phyloP scores from a whole-genome alignment of 345 rosid species.

The Turnera subulata region DNA sequence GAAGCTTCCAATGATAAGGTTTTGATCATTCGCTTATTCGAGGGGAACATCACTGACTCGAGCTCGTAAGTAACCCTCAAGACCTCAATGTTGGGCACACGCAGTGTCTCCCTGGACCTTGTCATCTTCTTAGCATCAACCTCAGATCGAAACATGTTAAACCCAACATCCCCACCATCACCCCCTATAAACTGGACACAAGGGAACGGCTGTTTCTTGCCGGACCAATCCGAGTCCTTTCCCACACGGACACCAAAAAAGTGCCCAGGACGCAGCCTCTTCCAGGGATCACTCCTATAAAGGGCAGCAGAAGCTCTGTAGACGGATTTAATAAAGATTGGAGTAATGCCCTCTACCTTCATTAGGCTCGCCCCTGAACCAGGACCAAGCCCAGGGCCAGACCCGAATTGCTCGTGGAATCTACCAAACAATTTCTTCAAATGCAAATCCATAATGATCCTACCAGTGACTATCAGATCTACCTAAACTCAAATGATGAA shows the following conservation, averaged over 20 bases:
- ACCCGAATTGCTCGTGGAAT: constrained; percentile 63
- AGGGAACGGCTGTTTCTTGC: constrained; percentile 56
- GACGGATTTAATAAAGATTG: constrained; percentile 42
- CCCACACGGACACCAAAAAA: constrained; percentile 57
- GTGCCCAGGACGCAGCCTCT: constrained; percentile 52
- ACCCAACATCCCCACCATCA: constrained; percentile 64
- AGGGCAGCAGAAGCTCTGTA: constrained; percentile 61
- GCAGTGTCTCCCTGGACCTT: constrained; percentile 48
- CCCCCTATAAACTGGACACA: constrained; percentile 69
- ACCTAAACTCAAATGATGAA: constrained; percentile 3
- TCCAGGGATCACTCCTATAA: constrained; percentile 76
- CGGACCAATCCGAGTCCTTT: constrained; percentile 62
- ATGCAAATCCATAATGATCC: constrained; percentile 53
- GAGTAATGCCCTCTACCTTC: constrained; percentile 53
- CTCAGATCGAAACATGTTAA: constrained; percentile 48
- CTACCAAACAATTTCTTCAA: constrained; percentile 61
- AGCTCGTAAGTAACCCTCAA: constrained; percentile 50
- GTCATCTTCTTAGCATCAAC: constrained; percentile 52
- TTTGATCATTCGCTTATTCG: constrained; percentile 55
- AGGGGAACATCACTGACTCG: constrained; percentile 56
- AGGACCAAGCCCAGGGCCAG: constrained; percentile 76
- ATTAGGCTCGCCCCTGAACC: constrained; percentile 61
- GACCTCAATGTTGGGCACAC: constrained; percentile 57
- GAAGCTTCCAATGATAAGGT: constrained; percentile 51
- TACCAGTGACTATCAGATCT: constrained; percentile 9